These are phyloP conservation scores for Hapsidospora chrysogenum DNA, from an alignment of 495 filamentous ascomycete genomes.

Conservation along the genomic window DNA sequence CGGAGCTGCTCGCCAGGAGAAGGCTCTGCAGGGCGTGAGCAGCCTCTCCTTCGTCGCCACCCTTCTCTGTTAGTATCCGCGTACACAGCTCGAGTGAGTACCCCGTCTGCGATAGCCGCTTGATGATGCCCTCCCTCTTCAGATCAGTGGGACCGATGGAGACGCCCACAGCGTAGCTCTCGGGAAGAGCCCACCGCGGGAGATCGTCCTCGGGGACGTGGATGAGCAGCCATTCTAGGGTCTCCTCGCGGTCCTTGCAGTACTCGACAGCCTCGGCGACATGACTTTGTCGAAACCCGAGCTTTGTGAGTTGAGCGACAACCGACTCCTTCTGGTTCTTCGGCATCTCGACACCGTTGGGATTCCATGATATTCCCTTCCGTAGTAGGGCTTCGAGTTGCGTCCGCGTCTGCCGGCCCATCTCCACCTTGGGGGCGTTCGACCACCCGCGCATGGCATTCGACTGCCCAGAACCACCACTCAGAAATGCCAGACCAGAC, in stretches of 20 bases:
- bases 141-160: constrained; percentile 67
- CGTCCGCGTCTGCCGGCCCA: constrained; percentile 60
- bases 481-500: constrained; percentile 19
- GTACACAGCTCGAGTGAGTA: constrained; percentile 74
- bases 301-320: constrained; percentile 51
- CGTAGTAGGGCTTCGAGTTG: constrained; percentile 67
- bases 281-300: constrained; percentile 79
- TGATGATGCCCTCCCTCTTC: constrained; percentile 59
- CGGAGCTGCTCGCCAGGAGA: constrained; percentile 33
- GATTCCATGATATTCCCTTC: constrained; percentile 72
- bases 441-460: constrained; percentile 59
- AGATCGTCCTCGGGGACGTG: constrained; percentile 95
- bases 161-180: constrained; percentile 75
- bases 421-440: constrained; percentile 74
- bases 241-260: constrained; percentile 86
- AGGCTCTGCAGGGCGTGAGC: constrained; percentile 63
- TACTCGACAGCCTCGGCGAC: constrained; percentile 72
- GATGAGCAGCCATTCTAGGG: constrained; percentile 79
- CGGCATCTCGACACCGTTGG: constrained; percentile 47
- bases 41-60: constrained; percentile 59
- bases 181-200: constrained; percentile 76
- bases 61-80: constrained; percentile 46
- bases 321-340: constrained; percentile 36
- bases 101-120: constrained; percentile 63
- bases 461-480: constrained; percentile 7